These are phyloP conservation scores for Myxozyma lipomycoides DNA, from an alignment of 805 yeast genomes.

Conservation along the genomic window DNA sequence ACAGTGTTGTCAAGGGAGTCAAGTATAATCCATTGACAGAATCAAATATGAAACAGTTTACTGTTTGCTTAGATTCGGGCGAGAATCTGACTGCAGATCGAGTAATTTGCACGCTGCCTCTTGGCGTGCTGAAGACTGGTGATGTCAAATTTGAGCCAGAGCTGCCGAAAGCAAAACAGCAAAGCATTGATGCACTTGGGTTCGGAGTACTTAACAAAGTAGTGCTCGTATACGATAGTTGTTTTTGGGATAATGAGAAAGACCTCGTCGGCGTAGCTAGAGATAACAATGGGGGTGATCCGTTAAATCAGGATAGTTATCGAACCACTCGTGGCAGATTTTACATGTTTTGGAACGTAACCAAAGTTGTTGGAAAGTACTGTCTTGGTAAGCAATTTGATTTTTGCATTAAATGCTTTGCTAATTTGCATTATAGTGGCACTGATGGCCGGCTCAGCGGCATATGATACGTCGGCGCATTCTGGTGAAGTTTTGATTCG, in stretches of 20 bases:
- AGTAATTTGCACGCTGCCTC: constrained; percentile 41
- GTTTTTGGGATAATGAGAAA: constrained; percentile 40
- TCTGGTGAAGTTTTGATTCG: constrained; percentile 38
- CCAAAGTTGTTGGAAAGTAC: constrained; percentile 38
- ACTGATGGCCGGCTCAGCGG: constrained; percentile 40
- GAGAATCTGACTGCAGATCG: constrained; percentile 42
- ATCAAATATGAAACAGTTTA: constrained; percentile 8
- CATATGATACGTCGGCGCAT: constrained; percentile 33
- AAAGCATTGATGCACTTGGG: constrained; percentile 41
- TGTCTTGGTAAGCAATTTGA: constrained; percentile 31
- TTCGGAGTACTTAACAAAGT: constrained; percentile 42
- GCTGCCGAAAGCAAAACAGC: constrained; percentile 41
- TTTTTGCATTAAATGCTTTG: too few relatives aligned
- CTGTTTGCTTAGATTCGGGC: constrained; percentile 39
- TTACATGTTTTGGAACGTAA: constrained; percentile 41
- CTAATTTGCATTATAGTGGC: too few relatives aligned
- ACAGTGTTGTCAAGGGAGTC: constrained; percentile 39
- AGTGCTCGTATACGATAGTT: constrained; percentile 38
- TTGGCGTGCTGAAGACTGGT: constrained; percentile 42
- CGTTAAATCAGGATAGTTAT: constrained; percentile 27
- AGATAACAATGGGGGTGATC: constrained; percentile 29
- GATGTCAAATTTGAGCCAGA: constrained; percentile 42
- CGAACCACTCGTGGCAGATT: constrained; percentile 37
- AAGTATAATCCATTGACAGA: constrained; percentile 38
- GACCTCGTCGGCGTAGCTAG: constrained; percentile 36